phyloP scores from a whole-genome alignment of 768 basidiomycete genomes.

The Saitozyma sp. region DNA sequence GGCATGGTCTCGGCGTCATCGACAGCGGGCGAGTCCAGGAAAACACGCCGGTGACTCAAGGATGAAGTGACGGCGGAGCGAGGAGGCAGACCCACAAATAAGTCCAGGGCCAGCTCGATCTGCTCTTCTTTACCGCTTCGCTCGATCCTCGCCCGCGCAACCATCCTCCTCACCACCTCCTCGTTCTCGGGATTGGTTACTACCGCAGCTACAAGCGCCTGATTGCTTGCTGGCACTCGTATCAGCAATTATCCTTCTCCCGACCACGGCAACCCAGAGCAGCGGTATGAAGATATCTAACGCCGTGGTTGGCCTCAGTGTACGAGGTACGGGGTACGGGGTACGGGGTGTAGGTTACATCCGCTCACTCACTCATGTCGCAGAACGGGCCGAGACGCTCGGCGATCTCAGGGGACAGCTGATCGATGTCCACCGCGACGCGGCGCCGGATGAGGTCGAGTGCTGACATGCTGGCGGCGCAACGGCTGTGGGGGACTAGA shows the following conservation, averaged over 20 bases:
- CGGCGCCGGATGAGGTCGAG: slow-evolving; percentile 6
- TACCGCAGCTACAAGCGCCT: slow-evolving; percentile 3
- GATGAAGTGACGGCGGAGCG: background rate
- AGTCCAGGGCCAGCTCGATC: slow-evolving; percentile 9
- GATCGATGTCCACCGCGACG: slow-evolving; percentile 11
- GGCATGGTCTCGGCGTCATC: background rate
- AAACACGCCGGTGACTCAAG: background rate
- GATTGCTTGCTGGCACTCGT: slow-evolving; percentile 10
- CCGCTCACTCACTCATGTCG: slow-evolving; percentile 19
- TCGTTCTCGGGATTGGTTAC: slow-evolving; percentile 7
- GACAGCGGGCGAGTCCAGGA: background rate
- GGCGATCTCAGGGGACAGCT: slow-evolving; percentile 13
- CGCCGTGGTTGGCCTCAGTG: too few relatives aligned
- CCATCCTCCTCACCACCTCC: background rate
- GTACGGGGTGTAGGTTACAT: too few relatives aligned
- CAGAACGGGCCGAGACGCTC: slow-evolving; percentile 15
- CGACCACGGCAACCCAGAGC: too few relatives aligned
- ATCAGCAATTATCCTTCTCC: too few relatives aligned
- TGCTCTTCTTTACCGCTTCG: background rate
- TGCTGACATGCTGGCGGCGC: slow-evolving; percentile 1
- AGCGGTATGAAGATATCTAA: too few relatives aligned
- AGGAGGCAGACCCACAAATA: slow-evolving; percentile 11
- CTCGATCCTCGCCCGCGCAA: slow-evolving; percentile 9
- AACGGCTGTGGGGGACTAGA: too few relatives aligned
- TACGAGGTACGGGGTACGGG: too few relatives aligned